Evolutionary conservation across 148 eudicot species (phyloP), one percentile per base, ranked within the genome.

Genomic region (Mesembryanthemum crystallinum): DNA sequence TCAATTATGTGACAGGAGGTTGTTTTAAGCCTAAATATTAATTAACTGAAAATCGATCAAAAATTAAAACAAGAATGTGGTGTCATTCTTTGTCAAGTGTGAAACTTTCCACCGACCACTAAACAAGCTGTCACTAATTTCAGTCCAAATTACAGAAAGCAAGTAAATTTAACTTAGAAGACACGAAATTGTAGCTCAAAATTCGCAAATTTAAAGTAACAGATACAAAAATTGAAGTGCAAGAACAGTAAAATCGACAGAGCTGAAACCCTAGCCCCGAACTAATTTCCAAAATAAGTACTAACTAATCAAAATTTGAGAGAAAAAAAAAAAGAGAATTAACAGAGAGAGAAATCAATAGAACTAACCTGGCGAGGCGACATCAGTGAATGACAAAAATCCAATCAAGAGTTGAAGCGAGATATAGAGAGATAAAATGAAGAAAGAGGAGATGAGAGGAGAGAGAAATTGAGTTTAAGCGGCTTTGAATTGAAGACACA

Each of bases 181-280:
- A 74, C 28, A 52, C 55, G 8, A 74, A 79, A 45, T 79, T 79
- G 25, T n/a, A 79, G 57, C 74, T 74, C 25, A 35, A 68, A 15
- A 8, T 30, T 21, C 68, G 13, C 49, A 43, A 43, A 43, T 43
- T 4, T 43, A 10, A 43, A 43, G 49, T 45, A 45, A 45, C 14
- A 25, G 39, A 67, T 51, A 18, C 33, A 0, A 54, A 75, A 77
- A 45, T 0, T 77, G 61, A 59, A 69, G 45, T 43, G 35, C 37
- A 43, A 76, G 0, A 20, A 67, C 57, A 51, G 39, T 64, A 63
- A 17, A 77, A 62, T n/a, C n/a, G n/a, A 45, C 64, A 69, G 69
- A 35, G 39, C 39, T 35, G 27, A 79, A 73, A 64, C 65, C 71
- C 55, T 54, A 73, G 54, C 29, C 17, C 33, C 14, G 4, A 72